Percentiles rank a stretch among this genome's conserved stretches.
phyloP scores from a whole-genome alignment of 2,329 filamentous ascomycete genomes.

The Lachnellula subtilissima region DNA sequence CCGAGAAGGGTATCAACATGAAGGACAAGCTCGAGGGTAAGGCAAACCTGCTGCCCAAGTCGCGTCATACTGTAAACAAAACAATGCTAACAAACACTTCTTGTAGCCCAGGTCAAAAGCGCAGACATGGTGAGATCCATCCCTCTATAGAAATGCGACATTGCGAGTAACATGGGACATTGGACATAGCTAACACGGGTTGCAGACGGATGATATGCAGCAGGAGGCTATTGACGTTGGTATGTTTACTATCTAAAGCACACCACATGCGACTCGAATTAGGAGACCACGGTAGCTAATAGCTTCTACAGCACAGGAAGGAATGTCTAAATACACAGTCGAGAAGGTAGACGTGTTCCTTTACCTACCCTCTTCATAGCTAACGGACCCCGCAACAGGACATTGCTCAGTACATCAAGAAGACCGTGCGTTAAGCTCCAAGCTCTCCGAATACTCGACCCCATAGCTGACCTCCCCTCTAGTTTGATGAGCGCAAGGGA shows the following conservation, averaged over 20 bases:
- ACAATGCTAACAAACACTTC: slow-evolving; percentile 12
- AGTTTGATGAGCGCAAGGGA: slow-evolving; percentile 97
- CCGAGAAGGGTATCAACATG: slow-evolving; percentile 20
- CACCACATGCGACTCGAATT: not conserved
- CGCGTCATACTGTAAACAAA: not conserved
- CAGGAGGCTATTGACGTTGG: slow-evolving; percentile 92
- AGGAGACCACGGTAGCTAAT: slow-evolving; percentile 23
- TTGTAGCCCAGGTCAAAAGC: slow-evolving; percentile 87
- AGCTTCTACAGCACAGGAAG: slow-evolving; percentile 54
- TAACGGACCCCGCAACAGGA: slow-evolving; percentile 52
- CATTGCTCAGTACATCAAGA: slow-evolving; percentile 94
- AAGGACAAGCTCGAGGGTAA: slow-evolving; percentile 32
- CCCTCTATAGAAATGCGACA: not conserved
- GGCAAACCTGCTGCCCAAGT: slow-evolving; percentile 7
- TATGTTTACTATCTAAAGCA: slow-evolving; percentile 45
- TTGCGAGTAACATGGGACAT: not conserved
- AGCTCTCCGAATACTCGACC: not conserved
- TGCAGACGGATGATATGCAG: slow-evolving; percentile 93
- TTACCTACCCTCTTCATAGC: not conserved
- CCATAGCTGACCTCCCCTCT: slow-evolving; percentile 12
- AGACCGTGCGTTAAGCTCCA: slow-evolving; percentile 57
- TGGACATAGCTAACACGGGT: slow-evolving; percentile 12
- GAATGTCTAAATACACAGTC: slow-evolving; percentile 66
- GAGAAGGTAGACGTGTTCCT: slow-evolving; percentile 53
- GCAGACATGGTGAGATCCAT: slow-evolving; percentile 80